Conservation (phyloP, 257 asterid genomes). For the Solanum tarapatanum region DNA sequence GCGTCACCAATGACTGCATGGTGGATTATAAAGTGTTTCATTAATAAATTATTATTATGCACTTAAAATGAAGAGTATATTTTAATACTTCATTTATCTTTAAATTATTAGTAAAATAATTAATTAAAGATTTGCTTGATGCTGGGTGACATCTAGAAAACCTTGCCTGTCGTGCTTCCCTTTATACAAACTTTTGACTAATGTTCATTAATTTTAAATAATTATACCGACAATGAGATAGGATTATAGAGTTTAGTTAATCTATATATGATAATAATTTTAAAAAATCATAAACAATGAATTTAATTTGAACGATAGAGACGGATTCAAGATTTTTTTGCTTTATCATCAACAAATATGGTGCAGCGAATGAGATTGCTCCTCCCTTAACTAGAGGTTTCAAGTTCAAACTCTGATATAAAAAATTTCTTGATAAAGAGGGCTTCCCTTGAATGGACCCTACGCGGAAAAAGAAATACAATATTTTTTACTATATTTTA, state of each 20-base stretch:
- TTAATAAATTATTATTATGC: background rate
- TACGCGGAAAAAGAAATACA: background rate
- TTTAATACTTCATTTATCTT: background rate
- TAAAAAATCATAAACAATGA: background rate
- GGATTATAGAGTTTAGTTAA: background rate
- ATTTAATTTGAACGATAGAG: background rate
- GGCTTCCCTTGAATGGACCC: background rate
- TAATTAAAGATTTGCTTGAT: background rate
- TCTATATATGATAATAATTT: background rate
- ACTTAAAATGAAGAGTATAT: background rate
- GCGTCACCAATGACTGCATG: conserved; percentile 21
- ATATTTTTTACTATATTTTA: background rate
- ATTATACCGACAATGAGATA: background rate
- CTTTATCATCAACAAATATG: background rate
- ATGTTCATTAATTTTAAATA: background rate
- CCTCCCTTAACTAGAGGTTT: background rate
- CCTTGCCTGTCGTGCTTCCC: background rate
- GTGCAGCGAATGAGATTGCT: background rate
- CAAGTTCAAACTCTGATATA: no score
- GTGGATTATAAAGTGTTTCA: background rate
- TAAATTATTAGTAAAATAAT: background rate
- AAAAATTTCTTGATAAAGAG: background rate
- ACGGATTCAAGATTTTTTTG: background rate
- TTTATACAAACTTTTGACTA: background rate
- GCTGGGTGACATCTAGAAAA: background rate